Base-by-base conservation (phyloP, 2,329 filamentous ascomycete species). In the Lachnum nothofagi region DNA sequence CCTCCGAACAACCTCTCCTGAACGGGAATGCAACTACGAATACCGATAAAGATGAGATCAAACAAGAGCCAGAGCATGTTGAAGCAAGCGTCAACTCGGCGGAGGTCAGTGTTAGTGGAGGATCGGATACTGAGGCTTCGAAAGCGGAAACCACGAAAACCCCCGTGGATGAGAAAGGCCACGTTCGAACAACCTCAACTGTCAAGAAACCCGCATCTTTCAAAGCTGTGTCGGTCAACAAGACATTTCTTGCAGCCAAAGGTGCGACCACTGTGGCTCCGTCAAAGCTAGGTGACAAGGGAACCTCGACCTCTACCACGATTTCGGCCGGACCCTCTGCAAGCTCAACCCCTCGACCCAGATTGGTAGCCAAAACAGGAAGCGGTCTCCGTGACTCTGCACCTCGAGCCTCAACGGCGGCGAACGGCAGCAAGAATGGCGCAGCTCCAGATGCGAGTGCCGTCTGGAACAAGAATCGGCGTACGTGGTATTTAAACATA, bases 401-500 rank as follows among this genome's bases (percentile, higher is more conserved):
- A 10, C 75, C 61, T 47, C 70, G 72, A 45, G 58, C 68, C 46
- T 64, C 67, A 49, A 62, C 72, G 31, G 60, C 56, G 25, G 57
- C 66, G 29, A 83, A 81, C 60, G 78, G 80, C 52, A 77, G 78
- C 44, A 82, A 83, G 54, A 62, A 76, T 27, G 74, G 76, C 16
- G 64, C 77, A 52, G 82, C 80, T 22, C 85, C 87, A 12, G 86
- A 91, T 66, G 76, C 79, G 24, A 86, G 73, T 66, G 85, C 78
- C 45, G 87, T 94, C 34, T 94, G 88, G 88, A 94, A 93, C 71
- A 91, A 90, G 70, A 94, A 93, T 66, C 78, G 84, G 73, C 86
- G 87, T 85, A 78, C 65, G 83, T 65, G 53, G 39, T 47, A 44
- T 29, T n/a, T 42, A 41, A n/a, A 3, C 19, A 40, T 24, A 8